A percentile compares a stretch with the other conserved stretches of the same genome.
These are phyloP conservation scores for Psilocybe cyanescens DNA, from an alignment of 768 basidiomycete species.

Conservation along the genomic window DNA sequence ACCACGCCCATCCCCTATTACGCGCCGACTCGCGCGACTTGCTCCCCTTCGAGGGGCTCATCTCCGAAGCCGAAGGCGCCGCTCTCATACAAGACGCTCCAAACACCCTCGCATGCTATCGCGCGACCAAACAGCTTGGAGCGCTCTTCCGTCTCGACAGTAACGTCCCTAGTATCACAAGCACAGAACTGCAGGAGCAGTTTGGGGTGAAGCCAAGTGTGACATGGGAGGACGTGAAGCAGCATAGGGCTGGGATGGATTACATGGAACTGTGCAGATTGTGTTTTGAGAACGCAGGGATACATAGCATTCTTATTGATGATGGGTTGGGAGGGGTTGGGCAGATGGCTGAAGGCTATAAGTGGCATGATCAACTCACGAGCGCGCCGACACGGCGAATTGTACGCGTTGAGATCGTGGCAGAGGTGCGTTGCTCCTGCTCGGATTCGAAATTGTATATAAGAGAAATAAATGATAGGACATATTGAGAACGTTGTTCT, in stretches of 20 bases:
- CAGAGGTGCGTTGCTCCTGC: conserved; percentile 54
- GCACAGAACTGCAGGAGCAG: conserved; percentile 6
- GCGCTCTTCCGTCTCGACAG: conserved; percentile 47
- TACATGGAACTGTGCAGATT: conserved; percentile 62
- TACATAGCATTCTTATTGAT: conserved; percentile 73
- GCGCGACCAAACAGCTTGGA: conserved; percentile 59
- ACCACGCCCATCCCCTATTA: conserved; percentile 79
- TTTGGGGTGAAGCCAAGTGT: no score
- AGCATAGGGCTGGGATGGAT: conserved; percentile 39
- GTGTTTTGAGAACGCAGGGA: conserved; percentile 59
- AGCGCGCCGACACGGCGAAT: conserved; percentile 58
- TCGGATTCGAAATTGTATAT: neutral
- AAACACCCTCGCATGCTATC: conserved; percentile 61
- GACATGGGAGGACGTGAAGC: conserved; percentile 67
- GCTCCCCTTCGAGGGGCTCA: conserved; percentile 64
- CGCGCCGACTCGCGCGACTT: conserved; percentile 42
- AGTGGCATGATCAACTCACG: conserved; percentile 69
- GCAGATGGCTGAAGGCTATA: conserved; percentile 50
- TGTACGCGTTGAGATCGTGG: conserved; percentile 69
- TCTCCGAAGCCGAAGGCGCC: conserved; percentile 65
- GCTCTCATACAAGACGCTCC: conserved; percentile 54
- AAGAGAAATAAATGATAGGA: conserved; percentile 20
- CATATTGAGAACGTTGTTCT: conserved; percentile 34
- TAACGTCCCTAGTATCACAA: neutral
- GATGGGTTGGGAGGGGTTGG: conserved; percentile 63